Percentiles rank a stretch among this genome's conserved stretches.
Conservation (phyloP, 495 filamentous ascomycete genomes). For the Neurospora sp. region DNA sequence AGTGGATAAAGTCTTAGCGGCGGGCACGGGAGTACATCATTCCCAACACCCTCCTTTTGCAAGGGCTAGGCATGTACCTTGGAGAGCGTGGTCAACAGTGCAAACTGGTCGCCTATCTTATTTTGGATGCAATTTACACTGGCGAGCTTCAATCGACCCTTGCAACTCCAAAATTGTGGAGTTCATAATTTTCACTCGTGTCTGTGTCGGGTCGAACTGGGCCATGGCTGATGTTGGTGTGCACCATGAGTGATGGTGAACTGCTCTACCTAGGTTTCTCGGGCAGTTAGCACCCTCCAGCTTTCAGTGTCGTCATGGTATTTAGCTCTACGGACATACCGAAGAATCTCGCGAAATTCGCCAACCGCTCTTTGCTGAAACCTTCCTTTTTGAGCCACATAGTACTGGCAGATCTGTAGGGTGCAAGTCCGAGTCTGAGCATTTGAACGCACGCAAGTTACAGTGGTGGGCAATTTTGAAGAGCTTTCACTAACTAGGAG, state of each 20-base stretch:
- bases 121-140: neutral
- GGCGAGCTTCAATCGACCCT: neutral
- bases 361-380: too few species aligned
- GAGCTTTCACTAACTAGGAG: too few species aligned
- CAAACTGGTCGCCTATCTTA: neutral
- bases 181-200: neutral
- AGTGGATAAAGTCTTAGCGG: neutral
- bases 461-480: too few species aligned
- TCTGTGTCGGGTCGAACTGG: neutral
- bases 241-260: neutral
- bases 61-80: neutral
- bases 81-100: neutral
- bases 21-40: neutral
- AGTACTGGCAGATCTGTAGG: too few species aligned
- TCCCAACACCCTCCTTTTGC: neutral
- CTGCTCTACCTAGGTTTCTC: neutral
- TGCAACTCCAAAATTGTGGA: neutral
- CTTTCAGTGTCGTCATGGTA: neutral
- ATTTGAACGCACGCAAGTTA: too few species aligned
- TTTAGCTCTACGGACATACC: neutral
- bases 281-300: neutral
- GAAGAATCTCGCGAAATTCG: too few species aligned
- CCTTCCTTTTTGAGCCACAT: too few species aligned
- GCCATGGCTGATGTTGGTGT: neutral
- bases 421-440: too few species aligned